Percentiles rank a stretch among this genome's conserved stretches.
Conservation (phyloP, 495 filamentous ascomycete species). For the Geoglossum glabrum region DNA sequence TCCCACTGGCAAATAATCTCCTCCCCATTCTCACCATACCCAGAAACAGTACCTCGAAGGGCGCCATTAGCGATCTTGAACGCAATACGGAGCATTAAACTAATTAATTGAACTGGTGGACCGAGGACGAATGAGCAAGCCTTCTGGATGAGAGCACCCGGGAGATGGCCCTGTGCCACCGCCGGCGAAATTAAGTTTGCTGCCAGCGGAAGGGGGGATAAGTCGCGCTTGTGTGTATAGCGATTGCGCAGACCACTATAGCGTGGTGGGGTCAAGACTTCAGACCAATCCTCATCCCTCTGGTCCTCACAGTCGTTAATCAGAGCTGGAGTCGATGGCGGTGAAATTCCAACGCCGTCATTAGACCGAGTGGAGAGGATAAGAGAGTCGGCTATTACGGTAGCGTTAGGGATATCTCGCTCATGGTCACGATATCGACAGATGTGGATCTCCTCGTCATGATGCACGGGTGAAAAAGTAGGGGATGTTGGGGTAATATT, state of each 20-base stretch:
- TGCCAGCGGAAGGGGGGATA: slow-evolving; percentile 51
- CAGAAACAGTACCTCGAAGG: slow-evolving; percentile 30
- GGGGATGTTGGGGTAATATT: slow-evolving; percentile 12
- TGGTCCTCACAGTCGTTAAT: background rate
- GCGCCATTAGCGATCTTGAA: slow-evolving; percentile 49
- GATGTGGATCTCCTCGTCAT: background rate
- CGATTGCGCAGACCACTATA: slow-evolving; percentile 30
- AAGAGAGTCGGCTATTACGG: slow-evolving; percentile 17
- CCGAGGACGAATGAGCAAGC: slow-evolving; percentile 54
- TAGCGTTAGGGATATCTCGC: slow-evolving; percentile 22
- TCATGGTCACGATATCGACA: slow-evolving; percentile 11
- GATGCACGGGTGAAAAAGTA: background rate
- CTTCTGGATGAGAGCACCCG: slow-evolving; percentile 48
- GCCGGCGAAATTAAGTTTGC: slow-evolving; percentile 40
- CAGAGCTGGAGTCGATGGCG: slow-evolving; percentile 15
- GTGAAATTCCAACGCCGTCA: slow-evolving; percentile 6
- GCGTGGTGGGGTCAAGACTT: slow-evolving; percentile 26
- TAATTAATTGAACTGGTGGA: slow-evolving; percentile 53
- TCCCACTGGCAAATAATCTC: slow-evolving; percentile 35
- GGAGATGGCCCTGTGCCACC: slow-evolving; percentile 28
- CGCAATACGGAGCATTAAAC: slow-evolving; percentile 61
- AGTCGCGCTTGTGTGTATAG: slow-evolving; percentile 30
- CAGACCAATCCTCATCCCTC: background rate
- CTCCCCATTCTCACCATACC: slow-evolving; percentile 26
- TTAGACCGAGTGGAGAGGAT: slow-evolving; percentile 1